Conservation (phyloP, 331 rosid genomes). For the Erythrophleum ivorense region DNA sequence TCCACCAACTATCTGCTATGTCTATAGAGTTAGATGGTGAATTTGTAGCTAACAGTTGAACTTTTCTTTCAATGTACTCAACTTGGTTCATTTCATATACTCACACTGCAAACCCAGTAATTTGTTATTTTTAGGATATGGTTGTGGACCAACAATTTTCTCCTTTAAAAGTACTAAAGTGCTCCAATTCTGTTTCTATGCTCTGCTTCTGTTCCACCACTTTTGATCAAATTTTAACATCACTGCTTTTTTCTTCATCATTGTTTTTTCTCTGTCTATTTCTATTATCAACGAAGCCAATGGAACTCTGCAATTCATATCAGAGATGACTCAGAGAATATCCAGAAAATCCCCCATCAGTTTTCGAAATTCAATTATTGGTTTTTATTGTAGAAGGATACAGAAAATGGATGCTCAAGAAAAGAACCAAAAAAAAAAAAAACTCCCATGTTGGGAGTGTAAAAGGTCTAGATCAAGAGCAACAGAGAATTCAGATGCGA, state of each 20-base stretch:
- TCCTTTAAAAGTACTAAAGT: conserved; percentile 54
- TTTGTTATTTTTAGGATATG: conserved; percentile 35
- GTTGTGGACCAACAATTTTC: conserved; percentile 47
- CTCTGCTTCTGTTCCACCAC: conserved; percentile 44
- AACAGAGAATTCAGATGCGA: too few species aligned
- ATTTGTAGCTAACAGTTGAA: conserved; percentile 33
- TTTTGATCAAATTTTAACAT: conserved; percentile 2
- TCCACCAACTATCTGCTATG: conserved; percentile 18
- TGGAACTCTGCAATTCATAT: conserved; percentile 11
- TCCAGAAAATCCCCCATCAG: background rate
- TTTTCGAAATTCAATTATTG: conserved; percentile 21
- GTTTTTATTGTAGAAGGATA: background rate
- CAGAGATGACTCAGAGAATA: conserved; percentile 1
- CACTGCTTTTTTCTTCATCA: background rate
- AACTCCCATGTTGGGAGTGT: too few species aligned
- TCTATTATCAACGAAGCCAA: conserved; percentile 13
- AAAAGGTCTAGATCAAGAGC: too few species aligned
- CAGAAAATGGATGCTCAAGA: too few species aligned
- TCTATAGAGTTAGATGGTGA: conserved; percentile 15
- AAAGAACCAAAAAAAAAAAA: too few species aligned
- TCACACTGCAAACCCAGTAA: conserved; percentile 32
- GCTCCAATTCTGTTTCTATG: conserved; percentile 53
- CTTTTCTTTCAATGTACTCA: conserved; percentile 15
- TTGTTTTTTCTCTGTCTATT: conserved; percentile 25
- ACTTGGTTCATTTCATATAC: conserved; percentile 26